phyloP scores from a whole-genome alignment of 805 yeast genomes.

The Yarrowia sp. region DNA sequence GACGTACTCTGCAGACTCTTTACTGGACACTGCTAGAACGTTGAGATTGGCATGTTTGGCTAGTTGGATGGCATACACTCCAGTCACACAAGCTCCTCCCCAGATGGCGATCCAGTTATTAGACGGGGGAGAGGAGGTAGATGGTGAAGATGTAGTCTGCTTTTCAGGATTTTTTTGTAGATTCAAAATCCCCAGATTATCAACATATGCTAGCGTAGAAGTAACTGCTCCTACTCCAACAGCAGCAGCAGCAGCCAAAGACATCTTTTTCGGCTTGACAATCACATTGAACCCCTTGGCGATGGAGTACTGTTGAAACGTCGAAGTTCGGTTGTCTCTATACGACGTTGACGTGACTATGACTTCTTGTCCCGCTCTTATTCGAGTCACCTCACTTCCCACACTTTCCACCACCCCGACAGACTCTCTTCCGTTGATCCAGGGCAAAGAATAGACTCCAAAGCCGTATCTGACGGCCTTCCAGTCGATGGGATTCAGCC shows the following conservation, averaged over 20 bases:
- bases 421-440: conserved; percentile 26
- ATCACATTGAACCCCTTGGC: conserved; percentile 11
- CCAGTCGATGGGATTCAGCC: conserved; percentile 25
- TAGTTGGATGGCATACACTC: conserved; percentile 18
- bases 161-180: too few relatives aligned
- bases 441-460: conserved; percentile 22
- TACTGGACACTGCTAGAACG: conserved; percentile 14
- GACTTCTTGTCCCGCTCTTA: conserved; percentile 9
- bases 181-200: not conserved
- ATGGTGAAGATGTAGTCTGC: too few relatives aligned
- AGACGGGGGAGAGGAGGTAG: not conserved
- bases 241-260: not conserved
- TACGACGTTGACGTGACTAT: not conserved
- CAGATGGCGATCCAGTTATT: conserved; percentile 7
- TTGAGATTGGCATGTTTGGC: conserved; percentile 16
- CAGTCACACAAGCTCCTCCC: conserved; percentile 26
- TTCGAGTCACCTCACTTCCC: not conserved
- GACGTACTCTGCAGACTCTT: not conserved
- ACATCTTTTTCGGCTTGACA: not conserved
- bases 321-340: conserved; percentile 13
- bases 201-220: not conserved
- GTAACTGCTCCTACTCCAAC: conserved; percentile 20
- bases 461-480: conserved; percentile 21
- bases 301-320: not conserved
- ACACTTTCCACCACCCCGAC: conserved; percentile 17